Evolutionary conservation across 129 eudicot genomes (phyloP), one percentile per base, ranked within the genome.

Genomic region (Solidago caesia): DNA sequence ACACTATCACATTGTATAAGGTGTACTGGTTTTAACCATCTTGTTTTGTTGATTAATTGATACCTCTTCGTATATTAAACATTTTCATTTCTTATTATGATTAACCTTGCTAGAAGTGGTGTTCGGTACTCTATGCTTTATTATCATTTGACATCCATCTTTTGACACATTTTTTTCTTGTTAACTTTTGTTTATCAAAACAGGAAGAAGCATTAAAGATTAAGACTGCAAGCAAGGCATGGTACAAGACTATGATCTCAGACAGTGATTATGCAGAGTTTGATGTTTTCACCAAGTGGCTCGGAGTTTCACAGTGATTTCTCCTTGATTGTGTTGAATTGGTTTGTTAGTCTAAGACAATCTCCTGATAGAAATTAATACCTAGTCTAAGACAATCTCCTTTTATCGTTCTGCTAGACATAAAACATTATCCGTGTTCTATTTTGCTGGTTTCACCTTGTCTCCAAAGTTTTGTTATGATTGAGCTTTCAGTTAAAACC

Each of bases 171-270:
- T 41, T 44, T 8, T 7, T 44, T 44, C 8, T 29, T 64, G 25
- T 49, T 64, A 7, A 44, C 48, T 43, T 62, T 41, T 41, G 48
- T 64, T 6, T 44, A 6, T 29, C 14, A 21, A 8, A 14, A 42
- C 88, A 89, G 93, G 87, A 90, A 87, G 96, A 87, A 65, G 79
- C 85, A 21, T 7, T 80, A 1, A 76, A 82, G 42, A 87, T 87
- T 44, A 90, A 83, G 84, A 86, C 93, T 2, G 89, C 90, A 3
- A 77, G 96, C 70, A 81, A 88, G 49, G 62, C 81, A 16, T 81
- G 92, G 92, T 87, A 90, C 90, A 75, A 75, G 85, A 87, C 88
- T 8, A 81, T 87, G 92, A 85, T 89, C 52, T 87, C 92, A 4
- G 92, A 89, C 75, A 73, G 88, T 33, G 90, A 90, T 66, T 90